Percentiles rank a stretch among this genome's conserved stretches.
These are phyloP conservation scores for Ceratonia siliqua DNA, from an alignment of 306 rosid species.

Conservation along the genomic window DNA sequence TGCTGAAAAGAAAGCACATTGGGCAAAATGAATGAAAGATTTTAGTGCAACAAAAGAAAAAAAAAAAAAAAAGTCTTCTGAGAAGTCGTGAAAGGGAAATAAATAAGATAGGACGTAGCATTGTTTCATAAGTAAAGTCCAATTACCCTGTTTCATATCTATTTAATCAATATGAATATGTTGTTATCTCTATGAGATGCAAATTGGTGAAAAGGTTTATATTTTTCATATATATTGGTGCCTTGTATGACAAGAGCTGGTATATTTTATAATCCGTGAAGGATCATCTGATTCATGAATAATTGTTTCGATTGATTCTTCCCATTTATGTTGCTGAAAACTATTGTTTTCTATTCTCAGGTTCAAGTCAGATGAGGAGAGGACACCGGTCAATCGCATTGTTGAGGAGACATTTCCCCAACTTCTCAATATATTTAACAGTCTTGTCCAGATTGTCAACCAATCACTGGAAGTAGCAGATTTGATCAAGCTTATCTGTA, in stretches of 20 bases:
- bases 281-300: neutral
- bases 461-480: slow-evolving; percentile 92
- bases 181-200: neutral
- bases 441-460: slow-evolving; percentile 82
- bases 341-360: slow-evolving; percentile 46
- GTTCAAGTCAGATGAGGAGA: slow-evolving; percentile 97
- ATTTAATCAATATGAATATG: neutral
- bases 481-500: slow-evolving; percentile 92
- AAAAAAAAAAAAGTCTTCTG: neutral
- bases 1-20: neutral
- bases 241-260: neutral
- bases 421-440: slow-evolving; percentile 77
- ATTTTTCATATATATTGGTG: neutral
- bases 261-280: neutral
- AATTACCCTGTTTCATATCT: neutral
- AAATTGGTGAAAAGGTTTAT: neutral
- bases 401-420: slow-evolving; percentile 94
- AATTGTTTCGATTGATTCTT: neutral
- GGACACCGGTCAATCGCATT: slow-evolving; percentile 79
- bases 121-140: neutral
- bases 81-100: neutral
- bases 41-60: too few relatives aligned
- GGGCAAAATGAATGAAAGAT: too few relatives aligned
- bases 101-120: neutral
- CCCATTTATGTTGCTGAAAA: neutral